Evolutionary conservation across 2,329 filamentous ascomycete genomes (phyloP).

Genomic region (Karstenula rhodostoma): DNA sequence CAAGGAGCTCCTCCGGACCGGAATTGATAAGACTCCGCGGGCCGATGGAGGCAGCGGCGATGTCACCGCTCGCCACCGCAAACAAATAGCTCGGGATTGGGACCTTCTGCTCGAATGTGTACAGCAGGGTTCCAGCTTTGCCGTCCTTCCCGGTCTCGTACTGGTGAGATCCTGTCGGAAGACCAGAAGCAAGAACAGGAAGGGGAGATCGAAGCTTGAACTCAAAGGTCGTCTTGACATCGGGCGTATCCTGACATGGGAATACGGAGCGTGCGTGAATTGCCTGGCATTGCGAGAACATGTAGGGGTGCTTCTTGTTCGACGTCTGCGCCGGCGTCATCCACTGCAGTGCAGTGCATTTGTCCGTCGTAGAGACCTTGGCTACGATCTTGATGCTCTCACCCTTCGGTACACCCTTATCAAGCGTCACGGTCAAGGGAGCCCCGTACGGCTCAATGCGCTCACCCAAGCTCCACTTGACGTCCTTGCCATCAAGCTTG

Average conservation of each 20-base stretch:
- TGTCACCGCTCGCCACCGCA: constrained; percentile 85
- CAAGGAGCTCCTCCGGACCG: constrained; percentile 84
- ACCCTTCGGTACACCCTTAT: constrained; percentile 56
- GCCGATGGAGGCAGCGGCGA: constrained; percentile 85
- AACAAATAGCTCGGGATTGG: constrained; percentile 96
- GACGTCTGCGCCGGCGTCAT: constrained; percentile 91
- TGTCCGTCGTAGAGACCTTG: constrained; percentile 77
- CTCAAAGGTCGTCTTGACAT: constrained; percentile 93
- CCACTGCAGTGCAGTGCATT: constrained; percentile 95
- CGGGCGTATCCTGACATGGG: constrained; percentile 96
- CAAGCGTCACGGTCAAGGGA: constrained; percentile 69
- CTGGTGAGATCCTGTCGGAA: constrained; percentile 65
- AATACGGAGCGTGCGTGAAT: constrained; percentile 95
- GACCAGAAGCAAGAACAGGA: constrained; percentile 90
- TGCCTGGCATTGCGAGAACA: constrained; percentile 98
- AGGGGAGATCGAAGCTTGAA: constrained; percentile 88
- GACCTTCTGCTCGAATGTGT: constrained; percentile 87
- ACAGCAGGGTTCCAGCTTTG: constrained; percentile 66
- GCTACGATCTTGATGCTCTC: constrained; percentile 58
- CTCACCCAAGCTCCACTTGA: constrained; percentile 74
- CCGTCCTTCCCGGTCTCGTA: constrained; percentile 63
- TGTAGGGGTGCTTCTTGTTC: constrained; percentile 95
- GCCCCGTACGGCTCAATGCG: constrained; percentile 77
- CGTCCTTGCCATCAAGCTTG: constrained; percentile 70
- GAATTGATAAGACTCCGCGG: constrained; percentile 85